Percentiles rank a stretch among this genome's conserved stretches.
These are phyloP conservation scores for Pelargonium nanum DNA, from an alignment of 345 rosid genomes.

Conservation along the genomic window DNA sequence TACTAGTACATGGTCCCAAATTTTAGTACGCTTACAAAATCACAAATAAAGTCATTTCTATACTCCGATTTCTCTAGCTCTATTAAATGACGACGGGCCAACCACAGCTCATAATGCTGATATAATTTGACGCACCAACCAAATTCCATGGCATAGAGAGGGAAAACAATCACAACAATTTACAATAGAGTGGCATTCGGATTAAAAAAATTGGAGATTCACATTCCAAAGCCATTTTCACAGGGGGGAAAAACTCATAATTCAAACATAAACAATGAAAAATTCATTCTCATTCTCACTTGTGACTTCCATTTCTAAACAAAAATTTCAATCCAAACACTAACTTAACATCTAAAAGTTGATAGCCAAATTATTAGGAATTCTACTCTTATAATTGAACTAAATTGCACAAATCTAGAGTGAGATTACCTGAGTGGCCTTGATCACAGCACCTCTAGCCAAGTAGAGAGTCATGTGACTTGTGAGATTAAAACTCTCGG, in stretches of 20 bases:
- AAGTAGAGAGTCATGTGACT: slow-evolving; percentile 45
- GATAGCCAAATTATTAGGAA: too few species aligned
- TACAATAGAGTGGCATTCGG: too few species aligned
- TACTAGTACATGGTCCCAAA: not conserved
- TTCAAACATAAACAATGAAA: too few species aligned
- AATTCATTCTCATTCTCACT: too few species aligned
- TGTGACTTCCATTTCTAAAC: too few species aligned
- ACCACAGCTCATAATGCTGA: too few species aligned
- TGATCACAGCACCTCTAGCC: slow-evolving; percentile 35
- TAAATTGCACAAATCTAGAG: not conserved
- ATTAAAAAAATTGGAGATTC: too few species aligned
- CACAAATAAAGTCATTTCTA: not conserved
- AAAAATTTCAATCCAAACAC: too few species aligned
- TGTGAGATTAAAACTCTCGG: slow-evolving; percentile 40
- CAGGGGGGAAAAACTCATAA: too few species aligned
- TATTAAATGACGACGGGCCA: not conserved
- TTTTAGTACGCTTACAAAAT: not conserved
- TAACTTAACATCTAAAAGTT: too few species aligned
- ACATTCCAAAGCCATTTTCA: too few species aligned
- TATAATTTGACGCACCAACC: not conserved
- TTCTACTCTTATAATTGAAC: too few species aligned
- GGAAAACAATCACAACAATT: not conserved
- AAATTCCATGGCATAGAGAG: not conserved
- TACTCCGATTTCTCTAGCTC: not conserved
- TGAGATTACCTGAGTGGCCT: slow-evolving; percentile 30